A percentile compares a stretch with the other conserved stretches of the same genome.
Conservation (phyloP, 305 asterid genomes). For the Fraxinus sp. region DNA sequence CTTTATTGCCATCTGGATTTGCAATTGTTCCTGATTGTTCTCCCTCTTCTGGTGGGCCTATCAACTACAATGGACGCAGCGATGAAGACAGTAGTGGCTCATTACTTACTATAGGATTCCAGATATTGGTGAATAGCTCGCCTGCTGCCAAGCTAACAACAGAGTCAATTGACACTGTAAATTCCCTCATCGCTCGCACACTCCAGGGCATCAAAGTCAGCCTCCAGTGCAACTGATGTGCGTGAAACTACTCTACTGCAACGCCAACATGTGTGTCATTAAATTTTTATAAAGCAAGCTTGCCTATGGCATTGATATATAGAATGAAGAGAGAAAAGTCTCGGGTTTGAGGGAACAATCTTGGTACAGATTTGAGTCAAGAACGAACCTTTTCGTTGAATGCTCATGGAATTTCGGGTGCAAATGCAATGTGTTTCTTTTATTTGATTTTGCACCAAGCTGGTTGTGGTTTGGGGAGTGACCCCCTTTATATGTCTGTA, state of each 20-base stretch:
- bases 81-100: slow-evolving; percentile 41
- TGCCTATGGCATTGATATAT: not conserved
- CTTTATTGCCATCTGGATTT: slow-evolving; percentile 72
- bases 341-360: not conserved
- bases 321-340: not conserved
- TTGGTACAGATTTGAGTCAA: slow-evolving; percentile 54
- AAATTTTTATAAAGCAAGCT: not conserved
- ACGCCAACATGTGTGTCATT: not conserved
- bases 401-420: not conserved
- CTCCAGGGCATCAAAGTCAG: slow-evolving; percentile 52
- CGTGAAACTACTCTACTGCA: not conserved
- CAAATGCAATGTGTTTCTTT: not conserved
- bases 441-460: not conserved
- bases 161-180: slow-evolving; percentile 63
- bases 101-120: slow-evolving; percentile 68
- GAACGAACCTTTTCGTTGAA: slow-evolving; percentile 53
- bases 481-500: slow-evolving; percentile 19
- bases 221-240: slow-evolving; percentile 34
- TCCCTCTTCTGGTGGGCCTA: slow-evolving; percentile 23
- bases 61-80: not conserved
- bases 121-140: slow-evolving; percentile 51
- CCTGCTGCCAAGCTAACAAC: slow-evolving; percentile 58
- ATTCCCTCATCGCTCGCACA: slow-evolving; percentile 57
- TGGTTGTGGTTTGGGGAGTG: slow-evolving; percentile 68
- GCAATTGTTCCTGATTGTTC: slow-evolving; percentile 58